phyloP scores from a whole-genome alignment of 2,329 filamentous ascomycete genomes.

The Colletotrichum neosansevieriae region DNA sequence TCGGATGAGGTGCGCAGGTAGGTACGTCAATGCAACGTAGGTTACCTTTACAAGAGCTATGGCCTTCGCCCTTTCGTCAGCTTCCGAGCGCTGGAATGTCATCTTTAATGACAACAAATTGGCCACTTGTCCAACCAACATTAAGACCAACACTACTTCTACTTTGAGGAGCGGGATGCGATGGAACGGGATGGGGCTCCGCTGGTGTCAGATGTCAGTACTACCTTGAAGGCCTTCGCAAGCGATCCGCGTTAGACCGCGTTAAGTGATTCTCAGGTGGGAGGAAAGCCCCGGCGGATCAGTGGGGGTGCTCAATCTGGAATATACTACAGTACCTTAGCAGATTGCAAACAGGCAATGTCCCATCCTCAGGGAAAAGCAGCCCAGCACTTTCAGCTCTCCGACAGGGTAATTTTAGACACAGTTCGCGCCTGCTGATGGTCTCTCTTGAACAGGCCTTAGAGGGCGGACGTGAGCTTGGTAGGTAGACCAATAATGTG shows the following conservation, averaged over 20 bases:
- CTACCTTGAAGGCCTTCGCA: background rate
- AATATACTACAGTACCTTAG: too few relatives aligned
- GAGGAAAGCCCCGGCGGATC: constrained; percentile 6
- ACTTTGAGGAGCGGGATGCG: background rate
- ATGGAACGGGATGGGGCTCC: background rate
- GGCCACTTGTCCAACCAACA: constrained; percentile 7
- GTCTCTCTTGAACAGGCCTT: background rate
- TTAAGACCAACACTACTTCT: background rate
- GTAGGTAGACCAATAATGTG: background rate
- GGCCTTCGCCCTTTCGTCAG: background rate
- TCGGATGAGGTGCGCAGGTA: background rate
- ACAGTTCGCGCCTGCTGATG: constrained; percentile 2
- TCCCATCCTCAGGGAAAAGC: too few relatives aligned
- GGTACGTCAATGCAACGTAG: too few relatives aligned
- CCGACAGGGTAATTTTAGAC: background rate
- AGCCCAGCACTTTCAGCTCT: background rate
- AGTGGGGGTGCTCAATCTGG: constrained; percentile 5
- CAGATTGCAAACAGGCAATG: too few relatives aligned
- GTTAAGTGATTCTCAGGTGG: constrained; percentile 23
- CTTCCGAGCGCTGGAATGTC: background rate
- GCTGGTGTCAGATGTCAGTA: background rate
- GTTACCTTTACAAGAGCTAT: background rate
- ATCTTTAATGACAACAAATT: background rate
- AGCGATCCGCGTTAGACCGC: constrained; percentile 17
- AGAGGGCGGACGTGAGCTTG: background rate